These are phyloP conservation scores for Eutypella sp. DNA, from an alignment of 2,329 filamentous ascomycete genomes.

Conservation along the genomic window DNA sequence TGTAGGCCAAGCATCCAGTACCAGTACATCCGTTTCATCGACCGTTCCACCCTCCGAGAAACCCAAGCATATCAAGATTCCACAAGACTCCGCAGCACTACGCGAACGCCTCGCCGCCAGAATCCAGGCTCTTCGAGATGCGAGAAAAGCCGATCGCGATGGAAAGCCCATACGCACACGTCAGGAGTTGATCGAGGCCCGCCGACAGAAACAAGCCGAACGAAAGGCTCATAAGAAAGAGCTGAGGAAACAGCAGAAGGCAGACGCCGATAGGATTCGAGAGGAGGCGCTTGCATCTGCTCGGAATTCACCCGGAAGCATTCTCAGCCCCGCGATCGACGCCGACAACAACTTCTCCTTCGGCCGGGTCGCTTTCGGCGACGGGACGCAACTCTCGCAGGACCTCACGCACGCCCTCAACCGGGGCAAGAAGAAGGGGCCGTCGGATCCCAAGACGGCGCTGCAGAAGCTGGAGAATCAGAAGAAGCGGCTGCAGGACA, in stretches of 20 bases:
- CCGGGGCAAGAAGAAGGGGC: slow-evolving; percentile 71
- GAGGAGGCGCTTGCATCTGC: slow-evolving; percentile 57
- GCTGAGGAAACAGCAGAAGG: slow-evolving; percentile 67
- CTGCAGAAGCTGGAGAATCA: slow-evolving; percentile 84
- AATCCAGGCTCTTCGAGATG: slow-evolving; percentile 79
- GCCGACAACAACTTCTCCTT: slow-evolving; percentile 74
- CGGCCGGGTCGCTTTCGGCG: slow-evolving; percentile 83
- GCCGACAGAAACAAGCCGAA: slow-evolving; percentile 81
- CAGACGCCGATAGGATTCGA: slow-evolving; percentile 67
- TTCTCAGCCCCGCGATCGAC: slow-evolving; percentile 52
- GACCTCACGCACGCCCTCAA: slow-evolving; percentile 59
- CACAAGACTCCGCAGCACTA: slow-evolving; percentile 68
- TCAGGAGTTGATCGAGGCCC: slow-evolving; percentile 85
- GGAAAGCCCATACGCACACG: slow-evolving; percentile 79
- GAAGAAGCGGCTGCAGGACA: slow-evolving; percentile 68
- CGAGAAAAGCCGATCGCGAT: slow-evolving; percentile 82
- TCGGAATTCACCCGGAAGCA: slow-evolving; percentile 53
- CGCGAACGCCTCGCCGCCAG: slow-evolving; percentile 74
- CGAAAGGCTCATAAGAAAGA: slow-evolving; percentile 88
- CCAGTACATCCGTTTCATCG: slow-evolving; percentile 66
- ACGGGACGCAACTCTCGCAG: slow-evolving; percentile 75
- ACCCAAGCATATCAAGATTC: slow-evolving; percentile 62
- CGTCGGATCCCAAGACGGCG: slow-evolving; percentile 78
- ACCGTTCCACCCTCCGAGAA: slow-evolving; percentile 55
- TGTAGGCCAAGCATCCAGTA: slow-evolving; percentile 45